Evolutionary conservation across 345 rosid species (phyloP).

Genomic region (Moringa oleifera): DNA sequence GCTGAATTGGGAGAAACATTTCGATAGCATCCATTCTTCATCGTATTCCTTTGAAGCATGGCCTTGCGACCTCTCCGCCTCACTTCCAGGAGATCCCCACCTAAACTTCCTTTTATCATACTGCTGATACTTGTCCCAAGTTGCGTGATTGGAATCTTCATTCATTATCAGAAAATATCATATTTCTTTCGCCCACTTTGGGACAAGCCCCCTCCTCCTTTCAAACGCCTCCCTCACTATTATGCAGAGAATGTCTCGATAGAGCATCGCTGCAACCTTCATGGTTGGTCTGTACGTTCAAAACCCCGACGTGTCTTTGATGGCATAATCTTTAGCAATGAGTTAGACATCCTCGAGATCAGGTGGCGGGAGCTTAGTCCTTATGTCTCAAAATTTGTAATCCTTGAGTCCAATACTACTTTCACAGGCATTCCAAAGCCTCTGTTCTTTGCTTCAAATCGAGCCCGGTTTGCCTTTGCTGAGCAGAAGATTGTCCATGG

Average conservation of each 20-base stretch:
- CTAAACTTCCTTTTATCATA: conserved; percentile 25
- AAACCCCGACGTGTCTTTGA: conserved; percentile 68
- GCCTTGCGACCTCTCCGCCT: conserved; percentile 32
- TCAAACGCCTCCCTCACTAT: conserved; percentile 67
- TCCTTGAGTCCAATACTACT: conserved; percentile 80
- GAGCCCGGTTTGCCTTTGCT: conserved; percentile 51
- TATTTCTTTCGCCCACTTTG: conserved; percentile 81
- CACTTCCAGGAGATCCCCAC: conserved; percentile 28
- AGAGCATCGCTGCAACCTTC: conserved; percentile 73
- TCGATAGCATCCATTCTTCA: conserved; percentile 6
- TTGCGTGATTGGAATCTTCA: conserved; percentile 43
- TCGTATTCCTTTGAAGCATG: conserved; percentile 32
- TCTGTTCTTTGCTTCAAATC: conserved; percentile 49
- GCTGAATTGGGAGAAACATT: conserved; percentile 16
- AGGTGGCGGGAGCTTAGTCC: conserved; percentile 79
- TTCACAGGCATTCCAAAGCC: conserved; percentile 91
- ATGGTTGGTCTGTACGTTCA: conserved; percentile 69
- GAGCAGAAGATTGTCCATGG: conserved; percentile 56
- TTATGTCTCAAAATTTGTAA: conserved; percentile 58
- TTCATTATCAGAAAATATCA: conserved; percentile 42
- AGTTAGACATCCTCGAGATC: conserved; percentile 77
- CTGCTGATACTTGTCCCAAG: conserved; percentile 47
- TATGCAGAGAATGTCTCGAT: conserved; percentile 91
- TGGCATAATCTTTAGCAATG: conserved; percentile 80
- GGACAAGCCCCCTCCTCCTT: conserved; percentile 80